phyloP scores from a whole-genome alignment of 768 basidiomycete species.

The Collybia sordida region DNA sequence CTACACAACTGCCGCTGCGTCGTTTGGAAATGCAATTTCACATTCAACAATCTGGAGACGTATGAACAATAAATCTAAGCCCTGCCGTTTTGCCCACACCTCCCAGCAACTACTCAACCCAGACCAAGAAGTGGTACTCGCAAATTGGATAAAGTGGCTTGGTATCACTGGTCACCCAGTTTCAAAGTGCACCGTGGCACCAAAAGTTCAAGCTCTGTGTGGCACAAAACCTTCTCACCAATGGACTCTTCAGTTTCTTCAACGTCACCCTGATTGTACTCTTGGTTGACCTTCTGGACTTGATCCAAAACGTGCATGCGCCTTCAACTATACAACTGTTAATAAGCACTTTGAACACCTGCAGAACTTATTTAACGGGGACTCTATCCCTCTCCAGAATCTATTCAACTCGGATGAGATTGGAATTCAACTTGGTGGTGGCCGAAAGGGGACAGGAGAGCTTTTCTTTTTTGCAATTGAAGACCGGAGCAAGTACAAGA shows the following conservation, averaged over 20 bases:
- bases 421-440: constrained; percentile 29
- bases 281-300: constrained; percentile 25
- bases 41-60: no score
- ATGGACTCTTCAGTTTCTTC: constrained; percentile 19
- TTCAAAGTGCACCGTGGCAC: neutral
- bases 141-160: constrained; percentile 9
- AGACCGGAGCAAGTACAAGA: constrained; percentile 14
- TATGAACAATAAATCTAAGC: no score
- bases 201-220: constrained; percentile 1
- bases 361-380: neutral
- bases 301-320: constrained; percentile 30
- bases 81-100: neutral
- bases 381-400: constrained; percentile 29
- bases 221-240: neutral
- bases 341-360: constrained; percentile 20
- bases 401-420: constrained; percentile 36
- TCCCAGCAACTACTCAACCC: constrained; percentile 1
- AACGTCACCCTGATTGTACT: constrained; percentile 16
- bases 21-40: no score
- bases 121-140: neutral
- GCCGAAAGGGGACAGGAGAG: constrained; percentile 15
- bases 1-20: no score
- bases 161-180: neutral
- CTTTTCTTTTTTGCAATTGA: constrained; percentile 19
- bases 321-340: constrained; percentile 30